phyloP scores from a whole-genome alignment of 2,329 filamentous ascomycete species.

The Cryphonectria parasitica region DNA sequence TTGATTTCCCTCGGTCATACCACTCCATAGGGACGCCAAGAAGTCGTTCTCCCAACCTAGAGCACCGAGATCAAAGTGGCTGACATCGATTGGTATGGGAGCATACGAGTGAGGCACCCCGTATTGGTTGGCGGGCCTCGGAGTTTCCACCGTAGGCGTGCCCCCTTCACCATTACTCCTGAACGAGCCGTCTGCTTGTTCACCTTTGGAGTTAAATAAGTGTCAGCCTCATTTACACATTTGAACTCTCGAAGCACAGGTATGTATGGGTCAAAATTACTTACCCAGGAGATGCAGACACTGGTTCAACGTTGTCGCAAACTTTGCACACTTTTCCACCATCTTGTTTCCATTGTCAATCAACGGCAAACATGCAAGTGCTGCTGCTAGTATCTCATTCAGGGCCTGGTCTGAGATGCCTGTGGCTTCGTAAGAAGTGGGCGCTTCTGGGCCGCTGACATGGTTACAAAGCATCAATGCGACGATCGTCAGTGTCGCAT shows the following conservation, averaged over 20 bases:
- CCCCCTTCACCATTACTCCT: neutral
- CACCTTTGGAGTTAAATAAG: neutral
- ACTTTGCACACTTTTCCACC: conserved; percentile 31
- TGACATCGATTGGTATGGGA: conserved; percentile 22
- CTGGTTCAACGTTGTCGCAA: conserved; percentile 21
- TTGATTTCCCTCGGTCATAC: conserved; percentile 12
- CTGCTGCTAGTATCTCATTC: conserved; percentile 13
- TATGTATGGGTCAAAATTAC: neutral
- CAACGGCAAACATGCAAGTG: conserved; percentile 24
- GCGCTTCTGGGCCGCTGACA: conserved; percentile 6
- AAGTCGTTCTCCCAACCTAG: conserved; percentile 25
- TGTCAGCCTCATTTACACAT: neutral
- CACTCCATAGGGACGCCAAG: conserved; percentile 15
- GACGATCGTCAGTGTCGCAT: conserved; percentile 32
- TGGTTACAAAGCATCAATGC: conserved; percentile 25
- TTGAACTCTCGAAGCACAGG: neutral
- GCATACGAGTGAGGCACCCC: conserved; percentile 15
- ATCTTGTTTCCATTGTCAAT: conserved; percentile 29
- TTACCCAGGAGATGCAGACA: conserved; percentile 27
- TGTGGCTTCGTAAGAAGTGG: conserved; percentile 4
- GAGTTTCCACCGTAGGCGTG: neutral
- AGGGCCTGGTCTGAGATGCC: conserved; percentile 22
- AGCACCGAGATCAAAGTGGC: conserved; percentile 22
- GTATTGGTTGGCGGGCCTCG: conserved; percentile 5
- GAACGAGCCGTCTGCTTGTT: conserved; percentile 5